A percentile compares a stretch with the other conserved stretches of the same genome.
Evolutionary conservation across 495 filamentous ascomycete species (phyloP).

Genomic region (Daldinia loculata): DNA sequence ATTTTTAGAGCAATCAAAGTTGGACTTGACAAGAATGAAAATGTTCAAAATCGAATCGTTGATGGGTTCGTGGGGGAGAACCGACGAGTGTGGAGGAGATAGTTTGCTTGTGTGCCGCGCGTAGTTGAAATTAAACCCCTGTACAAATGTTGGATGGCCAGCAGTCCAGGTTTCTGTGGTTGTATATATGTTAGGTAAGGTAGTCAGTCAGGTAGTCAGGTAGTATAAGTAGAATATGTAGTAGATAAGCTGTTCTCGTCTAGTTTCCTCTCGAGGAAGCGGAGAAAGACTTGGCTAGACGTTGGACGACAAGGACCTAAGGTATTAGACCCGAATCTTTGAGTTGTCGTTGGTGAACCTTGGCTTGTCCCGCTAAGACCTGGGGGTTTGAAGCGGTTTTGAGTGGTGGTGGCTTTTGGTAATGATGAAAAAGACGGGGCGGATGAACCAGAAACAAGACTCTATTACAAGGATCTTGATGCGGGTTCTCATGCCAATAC

Average conservation of each 20-base stretch:
- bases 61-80: slow-evolving; percentile 27
- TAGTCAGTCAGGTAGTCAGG: no score
- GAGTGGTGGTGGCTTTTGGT: slow-evolving; percentile 17
- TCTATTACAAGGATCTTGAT: slow-evolving; percentile 32
- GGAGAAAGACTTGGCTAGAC: slow-evolving; percentile 34
- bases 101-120: slow-evolving; percentile 38
- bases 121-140: slow-evolving; percentile 28
- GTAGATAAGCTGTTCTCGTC: slow-evolving; percentile 9
- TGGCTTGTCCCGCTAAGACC: slow-evolving; percentile 11
- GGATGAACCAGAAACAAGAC: slow-evolving; percentile 24
- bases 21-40: not conserved
- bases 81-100: slow-evolving; percentile 8
- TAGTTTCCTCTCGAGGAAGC: slow-evolving; percentile 30
- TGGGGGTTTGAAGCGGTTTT: slow-evolving; percentile 22
- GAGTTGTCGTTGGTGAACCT: slow-evolving; percentile 28
- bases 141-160: slow-evolving; percentile 26
- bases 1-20: slow-evolving; percentile 19
- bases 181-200: no score
- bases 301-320: not conserved
- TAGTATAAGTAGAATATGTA: not conserved
- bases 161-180: slow-evolving; percentile 4
- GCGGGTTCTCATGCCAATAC: slow-evolving; percentile 13
- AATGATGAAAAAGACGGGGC: slow-evolving; percentile 10
- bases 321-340: slow-evolving; percentile 15
- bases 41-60: slow-evolving; percentile 8